These are phyloP conservation scores for Blastobotrys muscicola DNA, from an alignment of 805 yeast genomes.

Conservation along the genomic window DNA sequence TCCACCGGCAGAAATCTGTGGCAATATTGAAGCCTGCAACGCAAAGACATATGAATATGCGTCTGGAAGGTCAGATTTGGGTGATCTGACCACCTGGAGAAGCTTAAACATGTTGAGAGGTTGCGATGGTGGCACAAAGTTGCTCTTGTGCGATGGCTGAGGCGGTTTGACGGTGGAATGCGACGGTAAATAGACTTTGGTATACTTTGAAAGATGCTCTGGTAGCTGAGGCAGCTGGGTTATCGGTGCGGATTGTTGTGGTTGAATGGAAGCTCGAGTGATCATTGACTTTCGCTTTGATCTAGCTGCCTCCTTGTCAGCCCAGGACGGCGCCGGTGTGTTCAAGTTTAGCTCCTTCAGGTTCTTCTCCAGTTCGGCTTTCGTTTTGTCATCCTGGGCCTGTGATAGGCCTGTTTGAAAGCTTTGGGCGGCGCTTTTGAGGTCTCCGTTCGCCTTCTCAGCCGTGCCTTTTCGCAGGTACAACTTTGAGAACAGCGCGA, in stretches of 20 bases:
- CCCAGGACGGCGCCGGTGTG: background rate
- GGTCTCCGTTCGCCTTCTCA: slow-evolving; percentile 8
- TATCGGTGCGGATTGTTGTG: too few species aligned
- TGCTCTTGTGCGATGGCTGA: background rate
- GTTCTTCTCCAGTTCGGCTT: slow-evolving; percentile 8
- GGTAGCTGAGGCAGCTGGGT: too few species aligned
- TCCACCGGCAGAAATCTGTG: slow-evolving; percentile 7
- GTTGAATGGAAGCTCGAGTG: too few species aligned
- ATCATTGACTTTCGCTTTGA: background rate
- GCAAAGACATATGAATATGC: slow-evolving; percentile 11
- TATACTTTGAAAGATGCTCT: too few species aligned
- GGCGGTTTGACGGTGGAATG: background rate
- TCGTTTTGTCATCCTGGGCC: slow-evolving; percentile 7
- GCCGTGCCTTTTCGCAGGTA: slow-evolving; percentile 13
- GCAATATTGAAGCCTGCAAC: slow-evolving; percentile 4
- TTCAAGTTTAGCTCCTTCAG: slow-evolving; percentile 1
- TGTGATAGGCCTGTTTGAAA: slow-evolving; percentile 9
- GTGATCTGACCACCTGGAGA: slow-evolving; percentile 12
- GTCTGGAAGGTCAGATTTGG: slow-evolving; percentile 9
- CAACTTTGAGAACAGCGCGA: slow-evolving; percentile 9
- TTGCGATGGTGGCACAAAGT: background rate
- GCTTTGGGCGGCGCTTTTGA: slow-evolving; percentile 5
- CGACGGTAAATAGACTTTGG: slow-evolving; percentile 5
- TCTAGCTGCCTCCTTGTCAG: background rate
- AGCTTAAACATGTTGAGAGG: background rate